Evolutionary conservation across 345 rosid genomes (phyloP).

Genomic region (Clausena lansium): DNA sequence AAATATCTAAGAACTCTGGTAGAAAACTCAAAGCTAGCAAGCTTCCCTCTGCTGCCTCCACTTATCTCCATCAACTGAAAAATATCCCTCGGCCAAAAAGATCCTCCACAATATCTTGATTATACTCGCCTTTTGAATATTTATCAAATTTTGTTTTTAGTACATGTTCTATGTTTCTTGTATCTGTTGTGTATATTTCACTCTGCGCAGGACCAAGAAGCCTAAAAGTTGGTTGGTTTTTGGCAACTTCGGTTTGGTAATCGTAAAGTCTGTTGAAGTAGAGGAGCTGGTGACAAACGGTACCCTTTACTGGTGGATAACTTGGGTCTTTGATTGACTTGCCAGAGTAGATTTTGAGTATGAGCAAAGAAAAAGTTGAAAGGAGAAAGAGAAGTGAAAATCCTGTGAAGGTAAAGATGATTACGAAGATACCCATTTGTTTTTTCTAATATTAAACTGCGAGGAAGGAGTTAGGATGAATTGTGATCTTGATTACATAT

Average conservation of each 20-base stretch:
- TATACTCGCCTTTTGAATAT: constrained; percentile 45
- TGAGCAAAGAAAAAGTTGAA: constrained; percentile 16
- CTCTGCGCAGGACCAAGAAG: constrained; percentile 47
- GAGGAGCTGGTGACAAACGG: constrained; percentile 39
- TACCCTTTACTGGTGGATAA: constrained; percentile 59
- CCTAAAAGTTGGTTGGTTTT: constrained; percentile 45
- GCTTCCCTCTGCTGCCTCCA: constrained; percentile 88
- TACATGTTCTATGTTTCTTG: constrained; percentile 62
- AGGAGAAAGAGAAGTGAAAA: constrained; percentile 23
- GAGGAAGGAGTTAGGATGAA: neutral
- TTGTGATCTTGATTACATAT: neutral
- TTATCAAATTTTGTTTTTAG: constrained; percentile 52
- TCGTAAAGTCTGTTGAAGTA: constrained; percentile 53
- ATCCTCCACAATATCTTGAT: constrained; percentile 31
- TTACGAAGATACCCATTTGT: constrained; percentile 28
- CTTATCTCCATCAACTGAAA: constrained; percentile 66
- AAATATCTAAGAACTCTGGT: constrained; percentile 65
- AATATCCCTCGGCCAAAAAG: constrained; percentile 80
- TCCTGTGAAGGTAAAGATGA: constrained; percentile 22
- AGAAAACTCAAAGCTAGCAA: constrained; percentile 72
- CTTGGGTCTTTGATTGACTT: constrained; percentile 46
- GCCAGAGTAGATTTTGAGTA: constrained; percentile 34
- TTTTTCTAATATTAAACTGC: neutral
- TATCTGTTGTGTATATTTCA: constrained; percentile 50
- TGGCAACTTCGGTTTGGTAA: constrained; percentile 48